Conservation (phyloP, 805 yeast genomes). For the Komagataella phaffii region DNA sequence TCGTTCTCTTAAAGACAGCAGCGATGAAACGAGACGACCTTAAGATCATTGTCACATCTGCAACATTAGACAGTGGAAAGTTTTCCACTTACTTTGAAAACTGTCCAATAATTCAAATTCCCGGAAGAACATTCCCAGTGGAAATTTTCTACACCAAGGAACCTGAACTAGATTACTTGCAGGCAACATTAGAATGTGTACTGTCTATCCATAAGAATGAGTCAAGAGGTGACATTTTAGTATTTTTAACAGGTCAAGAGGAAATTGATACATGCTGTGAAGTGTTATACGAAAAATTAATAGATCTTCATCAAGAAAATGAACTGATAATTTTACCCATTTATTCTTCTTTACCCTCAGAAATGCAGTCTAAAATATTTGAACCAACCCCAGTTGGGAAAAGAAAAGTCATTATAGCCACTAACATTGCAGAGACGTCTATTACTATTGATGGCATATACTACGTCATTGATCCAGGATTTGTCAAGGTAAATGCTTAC, state of each 20-base stretch:
- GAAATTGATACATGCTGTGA: slow-evolving; percentile 90
- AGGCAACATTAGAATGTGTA: slow-evolving; percentile 73
- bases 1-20: slow-evolving; percentile 74
- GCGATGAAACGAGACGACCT: slow-evolving; percentile 56
- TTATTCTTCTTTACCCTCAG: slow-evolving; percentile 84
- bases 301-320: slow-evolving; percentile 45
- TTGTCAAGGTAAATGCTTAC: slow-evolving; percentile 79
- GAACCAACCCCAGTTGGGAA: slow-evolving; percentile 77
- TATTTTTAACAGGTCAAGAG: slow-evolving; percentile 84
- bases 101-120: slow-evolving; percentile 76
- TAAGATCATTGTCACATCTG: slow-evolving; percentile 78
- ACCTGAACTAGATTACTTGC: slow-evolving; percentile 80
- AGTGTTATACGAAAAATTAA: slow-evolving; percentile 49
- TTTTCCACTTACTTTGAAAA: slow-evolving; percentile 64
- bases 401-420: slow-evolving; percentile 85
- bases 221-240: slow-evolving; percentile 66
- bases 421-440: slow-evolving; percentile 95
- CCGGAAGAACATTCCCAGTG: slow-evolving; percentile 88
- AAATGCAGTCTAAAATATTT: slow-evolving; percentile 78
- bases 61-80: slow-evolving; percentile 83
- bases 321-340: slow-evolving; percentile 77
- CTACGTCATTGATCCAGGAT: slow-evolving; percentile 91
- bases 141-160: slow-evolving; percentile 67
- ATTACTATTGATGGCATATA: slow-evolving; percentile 89
- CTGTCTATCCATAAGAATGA: slow-evolving; percentile 78